phyloP scores from a whole-genome alignment of 2,329 filamentous ascomycete species.

The Cryoendolithus antarcticus region DNA sequence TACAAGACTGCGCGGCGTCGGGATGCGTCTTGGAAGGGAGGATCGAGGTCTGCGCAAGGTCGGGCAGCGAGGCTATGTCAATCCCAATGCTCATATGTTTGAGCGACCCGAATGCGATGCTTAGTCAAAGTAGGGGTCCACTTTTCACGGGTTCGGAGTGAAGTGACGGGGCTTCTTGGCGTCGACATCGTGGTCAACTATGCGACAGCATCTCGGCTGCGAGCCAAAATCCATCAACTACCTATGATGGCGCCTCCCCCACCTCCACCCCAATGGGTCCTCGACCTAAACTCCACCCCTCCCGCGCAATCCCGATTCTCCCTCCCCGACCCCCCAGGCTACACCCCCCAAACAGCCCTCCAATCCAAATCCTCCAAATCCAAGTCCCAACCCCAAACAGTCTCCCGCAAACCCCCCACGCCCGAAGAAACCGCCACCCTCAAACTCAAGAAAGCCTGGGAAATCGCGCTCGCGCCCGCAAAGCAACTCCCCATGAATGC shows the following conservation, averaged over 20 bases:
- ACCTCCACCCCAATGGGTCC: constrained; percentile 65
- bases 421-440: constrained; percentile 84
- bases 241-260: constrained; percentile 18
- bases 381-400: constrained; percentile 11
- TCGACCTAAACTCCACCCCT: constrained; percentile 62
- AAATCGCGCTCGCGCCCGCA: constrained; percentile 82
- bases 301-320: constrained; percentile 44
- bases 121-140: no score
- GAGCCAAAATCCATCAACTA: background rate
- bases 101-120: no score
- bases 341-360: constrained; percentile 37
- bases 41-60: no score
- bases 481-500: constrained; percentile 96
- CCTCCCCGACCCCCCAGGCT: constrained; percentile 81
- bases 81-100: no score
- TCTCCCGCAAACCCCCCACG: constrained; percentile 54
- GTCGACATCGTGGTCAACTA: no score
- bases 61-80: no score
- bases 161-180: no score
- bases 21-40: no score
- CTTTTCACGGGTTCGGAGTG: no score
- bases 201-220: no score
- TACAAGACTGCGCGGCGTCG: no score
- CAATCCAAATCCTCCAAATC: constrained; percentile 10
- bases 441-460: constrained; percentile 98